Percentiles rank a stretch among this genome's conserved stretches.
phyloP scores from a whole-genome alignment of 768 basidiomycete species.

The Mycena epipterygia region DNA sequence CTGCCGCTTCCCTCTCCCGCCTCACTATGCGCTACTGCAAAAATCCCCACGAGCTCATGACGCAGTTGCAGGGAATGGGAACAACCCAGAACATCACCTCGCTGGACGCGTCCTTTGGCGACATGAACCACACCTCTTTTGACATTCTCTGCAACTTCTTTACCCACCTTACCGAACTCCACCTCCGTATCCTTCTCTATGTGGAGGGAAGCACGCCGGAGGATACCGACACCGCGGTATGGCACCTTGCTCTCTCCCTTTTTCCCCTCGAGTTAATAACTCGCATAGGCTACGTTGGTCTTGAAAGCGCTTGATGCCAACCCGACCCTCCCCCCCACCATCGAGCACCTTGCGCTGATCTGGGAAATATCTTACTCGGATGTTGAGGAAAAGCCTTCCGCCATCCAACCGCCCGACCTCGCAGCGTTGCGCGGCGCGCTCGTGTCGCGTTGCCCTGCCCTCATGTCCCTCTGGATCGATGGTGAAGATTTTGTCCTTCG shows the following conservation, averaged over 20 bases:
- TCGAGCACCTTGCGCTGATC: not conserved
- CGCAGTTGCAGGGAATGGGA: not conserved
- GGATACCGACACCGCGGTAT: too few relatives aligned
- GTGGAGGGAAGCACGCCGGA: too few relatives aligned
- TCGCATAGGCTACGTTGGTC: not conserved
- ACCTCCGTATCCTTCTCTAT: too few relatives aligned
- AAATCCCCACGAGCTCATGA: too few relatives aligned
- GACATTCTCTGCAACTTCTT: not conserved
- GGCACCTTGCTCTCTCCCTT: too few relatives aligned
- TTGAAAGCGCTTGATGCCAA: not conserved
- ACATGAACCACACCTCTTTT: not conserved
- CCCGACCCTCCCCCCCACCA: not conserved
- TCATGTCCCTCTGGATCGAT: too few relatives aligned
- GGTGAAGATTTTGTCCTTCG: too few relatives aligned
- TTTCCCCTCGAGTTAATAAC: too few relatives aligned
- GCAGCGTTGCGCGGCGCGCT: not conserved
- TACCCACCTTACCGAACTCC: not conserved
- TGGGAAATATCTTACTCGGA: not conserved
- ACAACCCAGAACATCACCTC: not conserved
- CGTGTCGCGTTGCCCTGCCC: too few relatives aligned
- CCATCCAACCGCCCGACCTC: not conserved
- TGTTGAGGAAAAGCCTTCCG: not conserved
- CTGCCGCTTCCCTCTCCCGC: not conserved
- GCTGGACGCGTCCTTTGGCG: not conserved
- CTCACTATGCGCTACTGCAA: too few relatives aligned